Percentiles rank a stretch among this genome's conserved stretches.
These are phyloP conservation scores for Fraxinus sp. DNA, from an alignment of 305 asterid genomes.

Conservation along the genomic window DNA sequence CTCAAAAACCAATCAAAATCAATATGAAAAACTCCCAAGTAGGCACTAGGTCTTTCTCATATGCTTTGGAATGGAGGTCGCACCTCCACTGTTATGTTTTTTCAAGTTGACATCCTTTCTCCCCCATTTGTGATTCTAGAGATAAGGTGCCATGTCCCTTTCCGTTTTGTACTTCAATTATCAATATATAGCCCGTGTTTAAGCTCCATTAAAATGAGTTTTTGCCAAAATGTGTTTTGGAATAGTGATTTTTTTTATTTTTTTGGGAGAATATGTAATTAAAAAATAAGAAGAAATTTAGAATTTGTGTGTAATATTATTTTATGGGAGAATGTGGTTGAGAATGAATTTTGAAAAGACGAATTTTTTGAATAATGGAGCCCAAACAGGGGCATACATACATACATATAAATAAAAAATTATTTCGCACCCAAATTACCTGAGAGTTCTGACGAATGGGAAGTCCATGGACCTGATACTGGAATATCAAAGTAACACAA, in stretches of 20 bases:
- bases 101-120: not conserved
- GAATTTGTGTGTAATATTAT: too few relatives aligned
- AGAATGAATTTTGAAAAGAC: too few relatives aligned
- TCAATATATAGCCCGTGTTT: not conserved
- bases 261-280: too few relatives aligned
- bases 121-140: not conserved
- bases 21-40: too few relatives aligned
- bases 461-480: constrained; percentile 63
- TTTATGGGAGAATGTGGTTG: too few relatives aligned
- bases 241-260: too few relatives aligned
- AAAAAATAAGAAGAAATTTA: too few relatives aligned
- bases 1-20: too few relatives aligned
- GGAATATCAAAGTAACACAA: constrained; percentile 28
- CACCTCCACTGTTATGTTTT: not conserved
- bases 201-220: too few relatives aligned
- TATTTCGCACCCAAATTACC: constrained; percentile 36
- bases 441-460: constrained; percentile 53
- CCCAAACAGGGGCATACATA: not conserved
- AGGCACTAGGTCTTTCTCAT: not conserved
- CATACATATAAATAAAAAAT: not conserved
- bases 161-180: not conserved
- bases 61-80: not conserved
- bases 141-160: not conserved
- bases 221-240: too few relatives aligned
- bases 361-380: too few relatives aligned